Percentiles rank a stretch among this genome's conserved stretches.
Evolutionary conservation across 306 rosid species (phyloP).

Genomic region (Erythrophleum fordii): DNA sequence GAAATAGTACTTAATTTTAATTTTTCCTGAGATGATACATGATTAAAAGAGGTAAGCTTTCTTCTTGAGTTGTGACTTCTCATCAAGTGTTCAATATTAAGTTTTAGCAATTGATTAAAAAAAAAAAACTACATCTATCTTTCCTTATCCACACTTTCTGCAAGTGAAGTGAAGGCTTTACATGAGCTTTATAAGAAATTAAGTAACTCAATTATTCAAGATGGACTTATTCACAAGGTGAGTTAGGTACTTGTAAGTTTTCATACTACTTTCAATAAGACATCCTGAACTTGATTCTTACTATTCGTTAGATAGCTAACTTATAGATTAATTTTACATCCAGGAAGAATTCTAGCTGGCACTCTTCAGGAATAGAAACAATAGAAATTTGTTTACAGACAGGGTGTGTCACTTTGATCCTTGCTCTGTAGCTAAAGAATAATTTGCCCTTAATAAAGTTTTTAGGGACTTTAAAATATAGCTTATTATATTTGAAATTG

Average conservation of each 20-base stretch:
- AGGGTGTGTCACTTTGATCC: slow-evolving; percentile 58
- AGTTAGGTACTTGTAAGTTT: slow-evolving; percentile 20
- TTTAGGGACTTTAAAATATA: not conserved
- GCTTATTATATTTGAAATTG: not conserved
- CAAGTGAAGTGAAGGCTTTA: slow-evolving; percentile 83
- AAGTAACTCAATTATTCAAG: slow-evolving; percentile 81
- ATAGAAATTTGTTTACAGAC: slow-evolving; percentile 78
- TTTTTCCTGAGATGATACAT: not conserved
- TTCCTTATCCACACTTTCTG: slow-evolving; percentile 58
- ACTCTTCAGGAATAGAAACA: slow-evolving; percentile 68
- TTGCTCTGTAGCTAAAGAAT: not conserved
- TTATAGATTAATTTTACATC: not conserved
- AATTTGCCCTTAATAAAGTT: slow-evolving; percentile 21
- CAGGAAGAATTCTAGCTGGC: slow-evolving; percentile 99
- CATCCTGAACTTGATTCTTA: not conserved
- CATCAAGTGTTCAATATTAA: slow-evolving; percentile 4
- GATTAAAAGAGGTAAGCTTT: not conserved
- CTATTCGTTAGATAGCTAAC: slow-evolving; percentile 8
- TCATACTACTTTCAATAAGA: slow-evolving; percentile 11
- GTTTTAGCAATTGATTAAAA: slow-evolving; percentile 7
- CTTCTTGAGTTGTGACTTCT: not conserved
- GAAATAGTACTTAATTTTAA: not conserved
- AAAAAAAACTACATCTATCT: not conserved
- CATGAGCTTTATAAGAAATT: slow-evolving; percentile 77
- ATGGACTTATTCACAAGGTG: slow-evolving; percentile 87